Evolutionary conservation across 2,329 filamentous ascomycete genomes (phyloP).

Genomic region (Phialophora expanda): DNA sequence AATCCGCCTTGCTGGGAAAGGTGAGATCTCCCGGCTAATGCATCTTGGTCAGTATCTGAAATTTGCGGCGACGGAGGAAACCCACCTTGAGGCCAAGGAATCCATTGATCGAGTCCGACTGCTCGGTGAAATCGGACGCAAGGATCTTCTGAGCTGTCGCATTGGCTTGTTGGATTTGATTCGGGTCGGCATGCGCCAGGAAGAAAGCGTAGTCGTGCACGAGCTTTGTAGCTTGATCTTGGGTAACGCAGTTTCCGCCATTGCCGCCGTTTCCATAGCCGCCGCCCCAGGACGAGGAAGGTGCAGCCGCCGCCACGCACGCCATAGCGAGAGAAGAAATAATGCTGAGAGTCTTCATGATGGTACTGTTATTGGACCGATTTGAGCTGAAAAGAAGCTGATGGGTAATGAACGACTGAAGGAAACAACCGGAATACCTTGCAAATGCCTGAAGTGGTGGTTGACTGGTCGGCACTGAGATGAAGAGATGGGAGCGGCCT

Average conservation of each 20-base stretch:
- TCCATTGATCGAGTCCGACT: constrained; percentile 20
- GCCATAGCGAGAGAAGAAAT: constrained; percentile 8
- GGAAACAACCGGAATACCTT: neutral
- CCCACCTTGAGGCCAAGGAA: constrained; percentile 15
- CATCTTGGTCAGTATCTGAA: neutral
- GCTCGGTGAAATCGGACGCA: constrained; percentile 14
- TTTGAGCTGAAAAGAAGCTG: neutral
- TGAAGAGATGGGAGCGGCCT: neutral
- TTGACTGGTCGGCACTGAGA: neutral
- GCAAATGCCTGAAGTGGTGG: neutral
- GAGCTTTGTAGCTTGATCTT: constrained; percentile 15
- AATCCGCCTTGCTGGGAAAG: constrained; percentile 9
- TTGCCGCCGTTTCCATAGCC: constrained; percentile 1
- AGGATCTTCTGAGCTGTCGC: constrained; percentile 18
- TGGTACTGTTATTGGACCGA: neutral
- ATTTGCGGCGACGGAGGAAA: neutral
- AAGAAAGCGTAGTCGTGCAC: constrained; percentile 21
- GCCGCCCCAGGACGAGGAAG: constrained; percentile 8
- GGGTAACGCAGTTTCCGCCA: neutral
- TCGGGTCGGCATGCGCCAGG: constrained; percentile 16
- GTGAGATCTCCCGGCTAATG: constrained; percentile 14
- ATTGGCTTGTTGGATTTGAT: constrained; percentile 13
- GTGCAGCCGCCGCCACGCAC: constrained; percentile 10
- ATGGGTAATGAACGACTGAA: constrained; percentile 16
- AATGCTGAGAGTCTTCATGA: constrained; percentile 15